Evolutionary conservation across 2,329 filamentous ascomycete species (phyloP), one percentile per base, ranked within the genome.

Genomic region (Diaporthe sp.): DNA sequence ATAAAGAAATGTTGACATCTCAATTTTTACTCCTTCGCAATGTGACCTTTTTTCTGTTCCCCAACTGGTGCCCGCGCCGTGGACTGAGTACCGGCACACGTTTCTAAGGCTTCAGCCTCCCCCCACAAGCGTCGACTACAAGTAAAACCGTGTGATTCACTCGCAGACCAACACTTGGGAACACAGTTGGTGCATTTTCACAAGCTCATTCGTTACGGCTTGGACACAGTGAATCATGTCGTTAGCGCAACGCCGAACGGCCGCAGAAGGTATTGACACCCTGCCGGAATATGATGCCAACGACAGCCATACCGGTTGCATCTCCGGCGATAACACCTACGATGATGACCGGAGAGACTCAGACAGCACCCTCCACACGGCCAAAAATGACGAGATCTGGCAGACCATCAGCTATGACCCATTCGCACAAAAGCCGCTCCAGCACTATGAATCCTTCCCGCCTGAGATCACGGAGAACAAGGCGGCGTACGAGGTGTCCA

Each of bases 401-500:
- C 72, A 70, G 9, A 70, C 44, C 7, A 58, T 75, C 37, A 75
- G 61, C 53, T 75, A 75, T 35, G 74, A 75, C 37, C 63, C 74
- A 22, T 75, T 75, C 17, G 55, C 65, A 13, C 72, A 63, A 30
- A 44, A 59, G 4, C 53, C 39, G 3, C 68, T 58, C 5, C 59
- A 61, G 30, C 74, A 75, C 17, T 74, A 72, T 53, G 72, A 65
- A 37, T 50, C 65, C 17, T 65, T 74, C 25, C 55, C 72, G 27
- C 47, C 61, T 10, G 74, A 74, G 44, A 32, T 50, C 6, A 32
- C 25, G 10, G 73, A 75, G 13, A 70, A 79, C 63, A 71, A 78
- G 13, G 77, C 80, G 10, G 80, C 81, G 6, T 82, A 82, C 58
- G 81, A 81, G 68, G 79, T 82, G 47, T 79, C 81, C 3, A 74